phyloP scores from a whole-genome alignment of 495 filamentous ascomycete genomes.

The Xylaria grammica region DNA sequence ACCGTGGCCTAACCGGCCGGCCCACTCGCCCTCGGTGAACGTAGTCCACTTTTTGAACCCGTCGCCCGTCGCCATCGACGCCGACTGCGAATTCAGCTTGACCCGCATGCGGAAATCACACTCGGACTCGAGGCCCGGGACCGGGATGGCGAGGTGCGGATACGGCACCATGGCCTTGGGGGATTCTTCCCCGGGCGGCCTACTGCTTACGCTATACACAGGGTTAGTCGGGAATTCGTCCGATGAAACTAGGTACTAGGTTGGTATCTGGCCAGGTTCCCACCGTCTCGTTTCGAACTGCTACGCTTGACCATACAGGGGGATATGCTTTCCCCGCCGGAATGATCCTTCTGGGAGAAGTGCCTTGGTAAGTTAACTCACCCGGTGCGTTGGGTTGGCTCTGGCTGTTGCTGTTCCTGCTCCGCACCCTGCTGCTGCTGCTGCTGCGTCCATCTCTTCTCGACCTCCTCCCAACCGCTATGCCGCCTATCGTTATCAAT shows the following conservation, averaged over 20 bases:
- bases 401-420: neutral
- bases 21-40: slow-evolving; percentile 63
- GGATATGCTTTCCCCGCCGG: neutral
- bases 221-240: neutral
- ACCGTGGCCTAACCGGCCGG: slow-evolving; percentile 64
- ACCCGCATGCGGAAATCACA: slow-evolving; percentile 67
- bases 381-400: neutral
- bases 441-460: slow-evolving; percentile 28
- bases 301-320: neutral
- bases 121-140: slow-evolving; percentile 58
- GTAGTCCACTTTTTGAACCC: slow-evolving; percentile 65
- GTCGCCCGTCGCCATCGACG: slow-evolving; percentile 51
- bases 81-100: slow-evolving; percentile 61
- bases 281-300: neutral
- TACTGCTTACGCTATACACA: slow-evolving; percentile 19
- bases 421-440: slow-evolving; percentile 13
- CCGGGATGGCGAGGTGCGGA: slow-evolving; percentile 34
- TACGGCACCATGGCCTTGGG: slow-evolving; percentile 25
- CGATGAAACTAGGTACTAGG: slow-evolving; percentile 19
- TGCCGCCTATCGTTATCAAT: slow-evolving; percentile 30
- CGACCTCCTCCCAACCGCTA: slow-evolving; percentile 36
- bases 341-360: neutral
- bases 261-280: neutral
- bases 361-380: neutral
- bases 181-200: slow-evolving; percentile 22